Evolutionary conservation across 371 early-diverging fungal genomes (phyloP).

Genomic region (Mortierella sp.): DNA sequence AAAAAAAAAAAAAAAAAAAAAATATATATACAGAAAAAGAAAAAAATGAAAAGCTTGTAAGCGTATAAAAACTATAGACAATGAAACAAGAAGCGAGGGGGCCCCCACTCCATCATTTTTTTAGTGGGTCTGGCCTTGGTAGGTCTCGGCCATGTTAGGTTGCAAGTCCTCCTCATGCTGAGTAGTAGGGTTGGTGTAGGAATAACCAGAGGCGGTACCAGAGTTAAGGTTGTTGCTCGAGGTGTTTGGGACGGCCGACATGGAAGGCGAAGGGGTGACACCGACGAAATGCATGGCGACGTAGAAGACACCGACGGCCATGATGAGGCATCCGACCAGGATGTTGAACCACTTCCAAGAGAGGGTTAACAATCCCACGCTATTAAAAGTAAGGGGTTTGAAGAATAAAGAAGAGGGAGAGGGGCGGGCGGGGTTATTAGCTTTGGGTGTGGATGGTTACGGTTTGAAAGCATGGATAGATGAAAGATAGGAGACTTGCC

Average conservation of each 20-base stretch:
- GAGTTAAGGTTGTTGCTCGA: conserved; percentile 36
- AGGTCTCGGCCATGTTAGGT: conserved; percentile 47
- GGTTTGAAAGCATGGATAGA: neutral
- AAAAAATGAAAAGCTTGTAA: no score
- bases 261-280: conserved; percentile 54
- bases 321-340: conserved; percentile 43
- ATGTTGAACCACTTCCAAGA: conserved; percentile 54
- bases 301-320: conserved; percentile 43
- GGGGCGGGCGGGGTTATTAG: neutral
- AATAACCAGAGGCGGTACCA: conserved; percentile 11
- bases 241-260: conserved; percentile 50
- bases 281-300: conserved; percentile 56
- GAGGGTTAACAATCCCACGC: conserved; percentile 28
- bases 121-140: conserved; percentile 25
- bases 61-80: no score
- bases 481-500: conserved; percentile 14
- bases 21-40: no score
- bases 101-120: neutral
- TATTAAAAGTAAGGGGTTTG: neutral
- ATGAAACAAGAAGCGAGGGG: neutral
- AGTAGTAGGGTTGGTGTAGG: conserved; percentile 31
- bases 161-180: conserved; percentile 17
- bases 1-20: no score
- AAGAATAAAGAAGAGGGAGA: neutral
- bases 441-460: neutral